Conservation (phyloP, 495 filamentous ascomycete genomes). For the Podospora fimiseda region DNA sequence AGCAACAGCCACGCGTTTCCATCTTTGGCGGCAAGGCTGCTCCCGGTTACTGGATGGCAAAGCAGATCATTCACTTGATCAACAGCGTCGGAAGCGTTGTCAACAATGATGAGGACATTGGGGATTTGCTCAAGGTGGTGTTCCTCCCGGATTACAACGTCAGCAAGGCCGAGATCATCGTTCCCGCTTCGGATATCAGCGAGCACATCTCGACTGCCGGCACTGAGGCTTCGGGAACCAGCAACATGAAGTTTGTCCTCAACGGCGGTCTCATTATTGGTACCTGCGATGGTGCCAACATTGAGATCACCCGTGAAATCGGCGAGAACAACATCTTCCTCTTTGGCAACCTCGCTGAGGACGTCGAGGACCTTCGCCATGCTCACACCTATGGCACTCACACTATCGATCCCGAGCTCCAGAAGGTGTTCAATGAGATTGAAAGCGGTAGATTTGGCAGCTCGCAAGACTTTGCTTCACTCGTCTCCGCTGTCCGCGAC, state of each 20-base stretch:
- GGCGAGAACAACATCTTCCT: slow-evolving; percentile 96
- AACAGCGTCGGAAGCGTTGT: slow-evolving; percentile 88
- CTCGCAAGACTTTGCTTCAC: slow-evolving; percentile 62
- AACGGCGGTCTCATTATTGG: slow-evolving; percentile 97
- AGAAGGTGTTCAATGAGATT: slow-evolving; percentile 78
- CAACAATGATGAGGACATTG: slow-evolving; percentile 85
- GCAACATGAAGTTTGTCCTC: slow-evolving; percentile 98
- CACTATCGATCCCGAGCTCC: slow-evolving; percentile 66
- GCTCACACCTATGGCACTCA: slow-evolving; percentile 76
- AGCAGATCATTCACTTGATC: slow-evolving; percentile 95
- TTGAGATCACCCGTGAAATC: slow-evolving; percentile 96
- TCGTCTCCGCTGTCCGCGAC: slow-evolving; percentile 76
- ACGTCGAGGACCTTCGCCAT: slow-evolving; percentile 94
- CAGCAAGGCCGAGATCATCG: slow-evolving; percentile 96
- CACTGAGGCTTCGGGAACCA: slow-evolving; percentile 65
- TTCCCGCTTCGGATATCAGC: slow-evolving; percentile 89
- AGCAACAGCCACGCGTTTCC: slow-evolving; percentile 82
- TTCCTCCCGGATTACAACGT: slow-evolving; percentile 99
- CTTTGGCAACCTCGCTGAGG: slow-evolving; percentile 92
- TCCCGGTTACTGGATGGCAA: slow-evolving; percentile 99
- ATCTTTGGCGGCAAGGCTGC: slow-evolving; percentile 98
- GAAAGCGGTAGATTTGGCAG: slow-evolving; percentile 71
- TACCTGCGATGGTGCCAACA: slow-evolving; percentile 96
- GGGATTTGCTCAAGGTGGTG: slow-evolving; percentile 91
- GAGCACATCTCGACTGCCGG: slow-evolving; percentile 98